Percentiles rank a stretch among this genome's conserved stretches.
These are phyloP conservation scores for Melocanna baccifera DNA, from an alignment of 176 grass and related monocot species.

Conservation along the genomic window DNA sequence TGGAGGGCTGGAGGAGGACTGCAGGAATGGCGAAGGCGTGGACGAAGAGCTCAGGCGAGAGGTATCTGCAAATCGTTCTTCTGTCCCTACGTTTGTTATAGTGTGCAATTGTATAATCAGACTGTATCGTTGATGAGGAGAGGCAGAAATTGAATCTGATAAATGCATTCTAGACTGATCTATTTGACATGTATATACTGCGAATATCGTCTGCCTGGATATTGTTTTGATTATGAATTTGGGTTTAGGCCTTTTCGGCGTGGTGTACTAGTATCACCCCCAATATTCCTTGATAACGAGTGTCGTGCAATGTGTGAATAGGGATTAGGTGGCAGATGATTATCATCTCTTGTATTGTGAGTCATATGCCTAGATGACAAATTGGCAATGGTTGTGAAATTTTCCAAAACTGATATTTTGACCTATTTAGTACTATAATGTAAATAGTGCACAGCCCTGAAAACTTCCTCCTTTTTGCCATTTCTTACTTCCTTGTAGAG, in stretches of 20 bases:
- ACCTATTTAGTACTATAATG: background rate
- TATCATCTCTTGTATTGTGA: background rate
- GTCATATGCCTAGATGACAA: background rate
- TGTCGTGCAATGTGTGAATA: background rate
- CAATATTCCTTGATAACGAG: background rate
- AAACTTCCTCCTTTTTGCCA: background rate
- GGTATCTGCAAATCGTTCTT: conserved; percentile 11
- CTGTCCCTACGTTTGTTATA: background rate
- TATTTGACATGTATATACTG: background rate
- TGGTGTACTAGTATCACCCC: background rate
- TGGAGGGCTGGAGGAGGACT: background rate
- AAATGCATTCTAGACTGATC: background rate
- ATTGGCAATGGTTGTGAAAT: background rate
- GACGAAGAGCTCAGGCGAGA: conserved; percentile 57
- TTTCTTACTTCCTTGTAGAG: background rate
- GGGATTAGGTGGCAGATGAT: background rate
- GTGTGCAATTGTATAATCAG: no score
- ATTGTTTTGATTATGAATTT: background rate
- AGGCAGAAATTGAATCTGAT: background rate
- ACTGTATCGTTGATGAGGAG: background rate
- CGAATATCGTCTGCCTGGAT: background rate
- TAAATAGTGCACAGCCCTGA: background rate
- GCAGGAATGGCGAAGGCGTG: background rate
- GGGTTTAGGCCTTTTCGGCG: background rate
- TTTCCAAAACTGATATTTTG: background rate